Conservation (phyloP, 2,329 filamentous ascomycete genomes). For the Zelopaecilomyces penicillatus region DNA sequence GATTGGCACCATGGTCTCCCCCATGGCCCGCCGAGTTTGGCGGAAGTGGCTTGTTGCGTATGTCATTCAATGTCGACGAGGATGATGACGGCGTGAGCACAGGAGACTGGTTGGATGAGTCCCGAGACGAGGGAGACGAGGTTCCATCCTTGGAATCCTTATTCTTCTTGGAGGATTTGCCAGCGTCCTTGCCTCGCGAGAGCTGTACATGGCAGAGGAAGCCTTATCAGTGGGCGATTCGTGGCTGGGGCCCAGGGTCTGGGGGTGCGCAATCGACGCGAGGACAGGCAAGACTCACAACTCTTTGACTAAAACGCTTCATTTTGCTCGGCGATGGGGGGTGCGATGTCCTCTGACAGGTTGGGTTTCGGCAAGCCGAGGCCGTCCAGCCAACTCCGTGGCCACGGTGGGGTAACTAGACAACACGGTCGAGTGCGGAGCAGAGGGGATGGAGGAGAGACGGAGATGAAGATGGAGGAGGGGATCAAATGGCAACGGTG, state of each 20-base stretch:
- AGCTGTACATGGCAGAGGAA: constrained; percentile 49
- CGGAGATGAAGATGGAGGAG: constrained; percentile 12
- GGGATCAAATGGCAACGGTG: constrained; percentile 10
- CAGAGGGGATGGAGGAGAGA: constrained; percentile 17
- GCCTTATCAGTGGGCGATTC: constrained; percentile 3
- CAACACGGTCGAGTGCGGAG: constrained; percentile 20
- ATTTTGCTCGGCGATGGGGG: constrained; percentile 48
- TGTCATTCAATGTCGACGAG: constrained; percentile 76
- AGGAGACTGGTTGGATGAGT: constrained; percentile 49
- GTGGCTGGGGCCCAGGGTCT: constrained; percentile 12
- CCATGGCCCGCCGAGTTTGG: constrained; percentile 40
- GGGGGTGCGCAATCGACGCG: constrained; percentile 11
- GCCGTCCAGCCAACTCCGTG: constrained; percentile 11
- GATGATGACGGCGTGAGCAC: constrained; percentile 78
- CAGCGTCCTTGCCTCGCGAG: constrained; percentile 78
- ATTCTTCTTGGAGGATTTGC: constrained; percentile 74
- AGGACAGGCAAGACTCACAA: constrained; percentile 28
- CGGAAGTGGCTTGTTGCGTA: constrained; percentile 72
- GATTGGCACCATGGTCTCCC: constrained; percentile 34
- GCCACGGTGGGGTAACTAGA: constrained; percentile 18
- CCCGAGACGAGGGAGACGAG: constrained; percentile 62
- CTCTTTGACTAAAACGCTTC: constrained; percentile 96
- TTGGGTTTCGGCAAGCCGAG: constrained; percentile 6
- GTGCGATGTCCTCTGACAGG: constrained; percentile 1
- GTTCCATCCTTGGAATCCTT: constrained; percentile 68